Evolutionary conservation across 2,329 filamentous ascomycete species (phyloP).

Genomic region (Fusarium sp.): DNA sequence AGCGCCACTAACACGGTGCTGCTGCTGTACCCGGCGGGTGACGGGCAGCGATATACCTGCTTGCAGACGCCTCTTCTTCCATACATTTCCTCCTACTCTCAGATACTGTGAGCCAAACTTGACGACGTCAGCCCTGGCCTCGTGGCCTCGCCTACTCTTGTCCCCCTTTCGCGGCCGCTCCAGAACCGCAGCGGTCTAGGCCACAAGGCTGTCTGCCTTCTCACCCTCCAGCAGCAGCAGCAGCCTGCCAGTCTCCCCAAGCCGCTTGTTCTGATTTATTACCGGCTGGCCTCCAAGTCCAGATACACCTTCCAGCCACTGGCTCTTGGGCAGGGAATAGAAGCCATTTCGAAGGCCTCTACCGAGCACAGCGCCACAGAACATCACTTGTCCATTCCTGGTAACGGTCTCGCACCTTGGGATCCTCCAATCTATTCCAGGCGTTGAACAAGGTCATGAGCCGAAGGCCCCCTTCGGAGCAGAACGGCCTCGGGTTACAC

Average conservation of each 20-base stretch:
- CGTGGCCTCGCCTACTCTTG: slow-evolving; percentile 40
- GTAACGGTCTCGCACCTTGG: slow-evolving; percentile 26
- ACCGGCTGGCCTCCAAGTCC: slow-evolving; percentile 8
- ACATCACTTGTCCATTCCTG: slow-evolving; percentile 16
- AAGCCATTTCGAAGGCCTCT: slow-evolving; percentile 11
- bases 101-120: slow-evolving; percentile 39
- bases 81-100: slow-evolving; percentile 40
- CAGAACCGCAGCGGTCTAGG: slow-evolving; percentile 28
- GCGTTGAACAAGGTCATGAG: slow-evolving; percentile 33
- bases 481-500: slow-evolving; percentile 36
- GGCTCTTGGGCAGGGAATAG: slow-evolving; percentile 8
- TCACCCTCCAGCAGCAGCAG: neutral
- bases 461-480: slow-evolving; percentile 33
- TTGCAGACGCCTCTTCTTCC: slow-evolving; percentile 43
- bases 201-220: slow-evolving; percentile 22
- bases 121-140: slow-evolving; percentile 43
- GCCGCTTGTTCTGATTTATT: slow-evolving; percentile 28
- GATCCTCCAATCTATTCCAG: slow-evolving; percentile 27
- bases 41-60: slow-evolving; percentile 48
- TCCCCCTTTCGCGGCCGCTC: slow-evolving; percentile 35
- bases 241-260: slow-evolving; percentile 1
- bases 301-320: slow-evolving; percentile 6
- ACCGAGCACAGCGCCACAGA: slow-evolving; percentile 12
- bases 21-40: slow-evolving; percentile 46
- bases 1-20: slow-evolving; percentile 48